Conservation (phyloP, 1,284 basidiomycete species). For the Boletus albobrunnescens region DNA sequence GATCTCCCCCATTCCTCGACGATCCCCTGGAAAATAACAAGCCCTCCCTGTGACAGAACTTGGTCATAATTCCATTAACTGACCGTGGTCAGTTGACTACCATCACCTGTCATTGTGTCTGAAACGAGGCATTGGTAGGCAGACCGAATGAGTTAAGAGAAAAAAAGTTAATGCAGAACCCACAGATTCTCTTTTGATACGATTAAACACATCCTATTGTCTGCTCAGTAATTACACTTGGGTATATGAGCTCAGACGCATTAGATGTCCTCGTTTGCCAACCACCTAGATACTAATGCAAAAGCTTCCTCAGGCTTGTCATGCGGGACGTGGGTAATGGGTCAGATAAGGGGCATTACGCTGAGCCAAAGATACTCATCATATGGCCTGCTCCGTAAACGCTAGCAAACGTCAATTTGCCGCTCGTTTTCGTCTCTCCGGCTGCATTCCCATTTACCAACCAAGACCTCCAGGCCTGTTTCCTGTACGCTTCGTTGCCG, state of each 20-base stretch:
- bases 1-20: too few species aligned
- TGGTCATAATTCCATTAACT: too few species aligned
- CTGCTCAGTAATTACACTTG: not conserved
- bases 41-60: too few species aligned
- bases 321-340: constrained; percentile 50
- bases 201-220: not conserved
- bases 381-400: constrained; percentile 66
- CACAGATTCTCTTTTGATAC: not conserved
- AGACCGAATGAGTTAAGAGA: not conserved
- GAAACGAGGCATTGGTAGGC: not conserved
- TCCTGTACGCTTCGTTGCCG: constrained; percentile 49
- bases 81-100: not conserved
- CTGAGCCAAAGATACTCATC: constrained; percentile 44
- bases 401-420: constrained; percentile 64
- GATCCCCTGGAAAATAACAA: too few species aligned
- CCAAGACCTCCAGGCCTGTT: constrained; percentile 58
- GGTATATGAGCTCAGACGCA: not conserved
- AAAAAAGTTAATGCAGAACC: not conserved
- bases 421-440: constrained; percentile 61
- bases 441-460: constrained; percentile 47
- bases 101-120: not conserved
- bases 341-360: constrained; percentile 12
- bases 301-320: constrained; percentile 62
- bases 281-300: constrained; percentile 55
- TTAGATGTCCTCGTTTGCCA: constrained; percentile 43